A percentile compares a stretch with the other conserved stretches of the same genome.
Conservation (phyloP, 768 basidiomycete genomes). For the Dacryopinax primogenitus region DNA sequence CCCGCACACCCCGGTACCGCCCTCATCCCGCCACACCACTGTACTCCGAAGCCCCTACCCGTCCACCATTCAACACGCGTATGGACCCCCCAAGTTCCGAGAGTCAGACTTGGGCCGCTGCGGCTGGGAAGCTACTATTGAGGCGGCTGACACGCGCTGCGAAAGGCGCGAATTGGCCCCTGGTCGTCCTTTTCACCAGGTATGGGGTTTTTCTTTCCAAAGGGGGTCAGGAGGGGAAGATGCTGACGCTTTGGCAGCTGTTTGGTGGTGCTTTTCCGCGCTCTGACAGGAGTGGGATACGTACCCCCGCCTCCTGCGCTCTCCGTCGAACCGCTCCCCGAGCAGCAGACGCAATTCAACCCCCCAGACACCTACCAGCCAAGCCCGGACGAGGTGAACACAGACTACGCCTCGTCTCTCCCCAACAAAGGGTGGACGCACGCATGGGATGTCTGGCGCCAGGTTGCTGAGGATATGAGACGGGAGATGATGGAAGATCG, state of each 20-base stretch:
- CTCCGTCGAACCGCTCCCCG: too few relatives aligned
- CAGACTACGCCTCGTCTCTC: too few relatives aligned
- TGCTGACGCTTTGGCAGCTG: background rate
- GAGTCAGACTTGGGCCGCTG: background rate
- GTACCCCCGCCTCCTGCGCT: background rate
- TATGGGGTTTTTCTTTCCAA: background rate
- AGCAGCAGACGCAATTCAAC: too few relatives aligned
- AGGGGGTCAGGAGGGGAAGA: background rate
- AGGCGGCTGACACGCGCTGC: background rate
- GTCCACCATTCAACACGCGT: background rate
- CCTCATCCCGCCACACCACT: too few relatives aligned
- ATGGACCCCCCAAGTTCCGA: background rate
- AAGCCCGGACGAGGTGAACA: background rate
- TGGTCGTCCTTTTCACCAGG: background rate
- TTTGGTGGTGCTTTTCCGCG: background rate
- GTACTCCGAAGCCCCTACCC: too few relatives aligned
- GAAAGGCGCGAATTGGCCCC: background rate
- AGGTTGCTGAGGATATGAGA: background rate
- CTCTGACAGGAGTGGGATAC: background rate
- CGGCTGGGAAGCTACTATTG: background rate
- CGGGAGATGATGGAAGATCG: background rate
- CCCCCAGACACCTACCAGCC: background rate
- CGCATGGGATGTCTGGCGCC: slow-evolving; percentile 3
- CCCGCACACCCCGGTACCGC: background rate
- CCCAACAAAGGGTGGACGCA: background rate